Evolutionary conservation across 1,284 basidiomycete species (phyloP).

Genomic region (Flammula alnicola): DNA sequence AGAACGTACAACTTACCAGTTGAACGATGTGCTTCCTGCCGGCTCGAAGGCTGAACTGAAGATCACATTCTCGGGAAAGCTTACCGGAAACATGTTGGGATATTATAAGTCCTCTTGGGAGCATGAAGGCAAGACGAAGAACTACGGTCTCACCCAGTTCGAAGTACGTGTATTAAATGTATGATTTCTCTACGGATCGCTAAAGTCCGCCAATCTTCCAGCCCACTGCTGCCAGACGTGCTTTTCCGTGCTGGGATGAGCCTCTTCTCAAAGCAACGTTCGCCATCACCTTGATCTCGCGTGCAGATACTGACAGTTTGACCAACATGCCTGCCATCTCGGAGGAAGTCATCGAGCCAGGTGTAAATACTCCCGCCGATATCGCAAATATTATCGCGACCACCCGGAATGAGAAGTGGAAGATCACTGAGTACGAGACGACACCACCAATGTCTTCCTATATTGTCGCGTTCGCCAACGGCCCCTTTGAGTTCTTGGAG

Average conservation of each 20-base stretch:
- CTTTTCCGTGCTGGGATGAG: conserved; percentile 94
- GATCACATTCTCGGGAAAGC: conserved; percentile 63
- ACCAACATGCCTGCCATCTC: conserved; percentile 86
- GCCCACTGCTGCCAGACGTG: conserved; percentile 85
- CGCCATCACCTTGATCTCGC: conserved; percentile 83
- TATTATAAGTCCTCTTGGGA: conserved; percentile 70
- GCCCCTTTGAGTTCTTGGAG: conserved; percentile 78
- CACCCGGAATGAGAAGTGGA: conserved; percentile 60
- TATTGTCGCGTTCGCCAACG: conserved; percentile 91
- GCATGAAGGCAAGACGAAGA: conserved; percentile 57
- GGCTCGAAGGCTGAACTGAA: conserved; percentile 68
- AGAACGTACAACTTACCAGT: conserved; percentile 67
- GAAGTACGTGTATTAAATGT: conserved; percentile 50
- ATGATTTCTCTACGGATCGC: background rate
- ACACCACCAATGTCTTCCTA: conserved; percentile 90
- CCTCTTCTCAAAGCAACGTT: conserved; percentile 92
- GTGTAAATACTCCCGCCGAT: conserved; percentile 33
- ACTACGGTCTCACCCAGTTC: conserved; percentile 85
- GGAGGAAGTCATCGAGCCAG: conserved; percentile 50
- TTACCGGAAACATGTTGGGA: conserved; percentile 74
- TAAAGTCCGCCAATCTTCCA: conserved; percentile 38
- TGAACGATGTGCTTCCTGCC: conserved; percentile 59
- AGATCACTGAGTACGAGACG: conserved; percentile 78
- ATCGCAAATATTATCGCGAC: conserved; percentile 42
- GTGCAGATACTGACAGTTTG: conserved; percentile 74